These are phyloP conservation scores for Phytophthora brassicae DNA, from an alignment of 352 stramenopile species.

Conservation along the genomic window DNA sequence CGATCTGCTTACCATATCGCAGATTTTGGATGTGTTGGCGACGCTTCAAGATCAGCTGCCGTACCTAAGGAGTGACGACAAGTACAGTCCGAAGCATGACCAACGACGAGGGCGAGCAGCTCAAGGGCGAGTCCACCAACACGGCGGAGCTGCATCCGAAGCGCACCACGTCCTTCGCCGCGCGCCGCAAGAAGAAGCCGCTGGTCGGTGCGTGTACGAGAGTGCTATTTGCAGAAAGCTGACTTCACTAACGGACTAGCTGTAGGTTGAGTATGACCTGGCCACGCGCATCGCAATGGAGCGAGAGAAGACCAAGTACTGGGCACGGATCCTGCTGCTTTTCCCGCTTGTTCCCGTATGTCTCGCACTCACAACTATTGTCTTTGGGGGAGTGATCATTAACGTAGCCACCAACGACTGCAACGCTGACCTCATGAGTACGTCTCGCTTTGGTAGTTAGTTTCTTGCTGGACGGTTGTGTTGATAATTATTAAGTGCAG, in stretches of 20 bases:
- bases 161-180: conserved; percentile 62
- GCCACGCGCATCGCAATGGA: conserved; percentile 49
- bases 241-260: conserved; percentile 16
- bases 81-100: background rate
- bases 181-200: conserved; percentile 47
- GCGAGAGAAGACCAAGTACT: conserved; percentile 74
- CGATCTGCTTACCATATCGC: too few species aligned
- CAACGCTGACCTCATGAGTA: conserved; percentile 70
- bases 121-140: too few species aligned
- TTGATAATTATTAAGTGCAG: conserved; percentile 29
- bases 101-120: conserved; percentile 8
- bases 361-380: conserved; percentile 58
- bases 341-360: conserved; percentile 66
- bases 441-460: conserved; percentile 18
- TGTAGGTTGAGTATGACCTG: conserved; percentile 48
- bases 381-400: conserved; percentile 67
- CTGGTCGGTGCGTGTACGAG: conserved; percentile 16
- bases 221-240: conserved; percentile 1
- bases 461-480: background rate
- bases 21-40: background rate
- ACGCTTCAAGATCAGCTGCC: conserved; percentile 25
- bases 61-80: background rate
- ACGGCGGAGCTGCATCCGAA: conserved; percentile 56
- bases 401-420: conserved; percentile 67
- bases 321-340: conserved; percentile 60